Conservation (phyloP, 75 land plant genomes). For the Adiantum capillusveneris region DNA sequence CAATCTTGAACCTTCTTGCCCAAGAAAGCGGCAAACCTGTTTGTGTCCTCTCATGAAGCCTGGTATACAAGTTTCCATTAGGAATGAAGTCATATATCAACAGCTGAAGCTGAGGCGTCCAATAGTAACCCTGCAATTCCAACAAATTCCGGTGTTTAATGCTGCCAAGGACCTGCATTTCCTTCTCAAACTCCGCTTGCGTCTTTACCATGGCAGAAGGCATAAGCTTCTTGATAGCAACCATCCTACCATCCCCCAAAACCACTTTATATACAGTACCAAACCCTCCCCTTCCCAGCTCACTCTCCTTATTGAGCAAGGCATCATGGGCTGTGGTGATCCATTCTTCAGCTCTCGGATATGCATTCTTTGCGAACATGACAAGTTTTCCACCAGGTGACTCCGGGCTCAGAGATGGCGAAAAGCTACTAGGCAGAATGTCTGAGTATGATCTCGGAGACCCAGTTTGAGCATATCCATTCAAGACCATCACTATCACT, state of each 20-base stretch:
- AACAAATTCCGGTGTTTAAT: slow-evolving; percentile 71
- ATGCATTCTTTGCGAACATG: slow-evolving; percentile 42
- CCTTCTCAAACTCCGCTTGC: slow-evolving; percentile 80
- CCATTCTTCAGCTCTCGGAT: slow-evolving; percentile 38
- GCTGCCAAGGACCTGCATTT: slow-evolving; percentile 66
- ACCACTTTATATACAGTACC: slow-evolving; percentile 78
- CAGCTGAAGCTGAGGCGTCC: slow-evolving; percentile 84
- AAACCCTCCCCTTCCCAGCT: slow-evolving; percentile 78
- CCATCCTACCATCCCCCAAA: slow-evolving; percentile 40
- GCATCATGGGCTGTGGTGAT: slow-evolving; percentile 32
- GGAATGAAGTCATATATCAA: slow-evolving; percentile 72
- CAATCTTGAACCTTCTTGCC: slow-evolving; percentile 65
- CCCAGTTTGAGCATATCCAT: slow-evolving; percentile 46
- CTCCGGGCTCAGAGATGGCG: slow-evolving; percentile 17
- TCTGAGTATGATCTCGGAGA: slow-evolving; percentile 26
- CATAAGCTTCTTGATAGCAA: slow-evolving; percentile 79
- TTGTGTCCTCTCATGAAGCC: slow-evolving; percentile 44
- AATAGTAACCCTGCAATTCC: slow-evolving; percentile 75
- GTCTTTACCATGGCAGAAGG: slow-evolving; percentile 51
- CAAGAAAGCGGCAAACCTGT: slow-evolving; percentile 48
- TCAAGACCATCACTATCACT: slow-evolving; percentile 50
- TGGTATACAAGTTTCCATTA: slow-evolving; percentile 64
- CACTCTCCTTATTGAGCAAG: slow-evolving; percentile 69
- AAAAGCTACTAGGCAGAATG: slow-evolving; percentile 42
- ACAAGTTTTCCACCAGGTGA: slow-evolving; percentile 57